phyloP scores from a whole-genome alignment of 805 yeast genomes.

The Kluyveromyces lactis region DNA sequence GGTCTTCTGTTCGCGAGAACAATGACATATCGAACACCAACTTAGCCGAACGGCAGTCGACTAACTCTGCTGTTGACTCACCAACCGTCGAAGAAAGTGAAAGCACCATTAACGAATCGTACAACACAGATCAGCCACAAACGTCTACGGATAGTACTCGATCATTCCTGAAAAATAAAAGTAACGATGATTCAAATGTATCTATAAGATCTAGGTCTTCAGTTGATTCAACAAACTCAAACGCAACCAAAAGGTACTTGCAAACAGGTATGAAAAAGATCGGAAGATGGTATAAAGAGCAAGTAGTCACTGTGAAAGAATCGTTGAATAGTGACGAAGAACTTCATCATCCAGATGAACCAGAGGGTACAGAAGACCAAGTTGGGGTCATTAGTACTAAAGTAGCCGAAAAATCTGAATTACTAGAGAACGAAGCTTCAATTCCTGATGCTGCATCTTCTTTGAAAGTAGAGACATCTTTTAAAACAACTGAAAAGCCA shows the following conservation, averaged over 20 bases:
- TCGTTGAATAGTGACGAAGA: not conserved
- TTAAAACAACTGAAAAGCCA: not conserved
- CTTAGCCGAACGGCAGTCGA: not conserved
- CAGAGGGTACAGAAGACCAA: not conserved
- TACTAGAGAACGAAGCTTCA: not conserved
- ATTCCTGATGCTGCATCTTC: not conserved
- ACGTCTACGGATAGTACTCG: not conserved
- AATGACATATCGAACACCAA: not conserved
- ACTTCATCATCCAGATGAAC: not conserved
- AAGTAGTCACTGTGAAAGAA: constrained; percentile 1
- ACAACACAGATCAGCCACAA: not conserved
- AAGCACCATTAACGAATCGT: not conserved
- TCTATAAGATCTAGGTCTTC: constrained; percentile 9
- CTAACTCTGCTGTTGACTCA: not conserved
- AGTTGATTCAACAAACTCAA: constrained; percentile 8
- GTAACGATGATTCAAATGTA: constrained; percentile 18
- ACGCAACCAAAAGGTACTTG: constrained; percentile 31
- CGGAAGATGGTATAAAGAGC: constrained; percentile 57
- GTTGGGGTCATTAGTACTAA: not conserved
- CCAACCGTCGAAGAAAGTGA: not conserved
- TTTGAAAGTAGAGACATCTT: not conserved
- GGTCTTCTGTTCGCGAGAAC: not conserved
- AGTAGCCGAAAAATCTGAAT: not conserved
- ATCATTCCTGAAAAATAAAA: constrained; percentile 16
- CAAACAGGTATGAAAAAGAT: constrained; percentile 46